Evolutionary conservation across 306 rosid genomes (phyloP).

Genomic region (Dryas octopetala): DNA sequence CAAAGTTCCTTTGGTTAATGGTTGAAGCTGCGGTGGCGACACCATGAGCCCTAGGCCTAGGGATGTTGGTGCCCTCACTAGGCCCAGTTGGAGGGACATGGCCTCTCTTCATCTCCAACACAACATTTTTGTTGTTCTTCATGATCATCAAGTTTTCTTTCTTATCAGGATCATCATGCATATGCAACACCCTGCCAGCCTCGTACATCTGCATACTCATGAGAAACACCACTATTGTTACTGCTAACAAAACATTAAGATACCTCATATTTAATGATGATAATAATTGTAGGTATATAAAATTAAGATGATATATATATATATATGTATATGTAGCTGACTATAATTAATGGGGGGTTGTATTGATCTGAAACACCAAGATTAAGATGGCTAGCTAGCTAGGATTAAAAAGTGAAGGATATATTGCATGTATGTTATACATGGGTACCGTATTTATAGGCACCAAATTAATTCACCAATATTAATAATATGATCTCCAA

Average conservation of each 20-base stretch:
- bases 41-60: neutral
- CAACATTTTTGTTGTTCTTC: neutral
- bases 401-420: too few species aligned
- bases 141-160: neutral
- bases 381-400: too few species aligned
- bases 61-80: neutral
- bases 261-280: neutral
- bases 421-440: too few species aligned
- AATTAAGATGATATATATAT: too few species aligned
- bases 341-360: neutral
- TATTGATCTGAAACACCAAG: neutral
- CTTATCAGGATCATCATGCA: neutral
- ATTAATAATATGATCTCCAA: too few species aligned
- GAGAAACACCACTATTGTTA: neutral
- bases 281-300: too few species aligned
- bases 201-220: neutral
- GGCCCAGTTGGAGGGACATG: neutral
- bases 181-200: neutral
- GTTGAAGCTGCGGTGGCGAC: neutral
- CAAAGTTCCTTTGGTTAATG: neutral
- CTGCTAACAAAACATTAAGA: neutral
- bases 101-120: neutral
- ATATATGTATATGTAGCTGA: too few species aligned
- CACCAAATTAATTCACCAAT: too few species aligned
- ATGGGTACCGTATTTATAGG: too few species aligned